A percentile compares a stretch with the other conserved stretches of the same genome.
These are phyloP conservation scores for Umbilicaria muhlenbergii DNA, from an alignment of 495 filamentous ascomycete species.

Conservation along the genomic window DNA sequence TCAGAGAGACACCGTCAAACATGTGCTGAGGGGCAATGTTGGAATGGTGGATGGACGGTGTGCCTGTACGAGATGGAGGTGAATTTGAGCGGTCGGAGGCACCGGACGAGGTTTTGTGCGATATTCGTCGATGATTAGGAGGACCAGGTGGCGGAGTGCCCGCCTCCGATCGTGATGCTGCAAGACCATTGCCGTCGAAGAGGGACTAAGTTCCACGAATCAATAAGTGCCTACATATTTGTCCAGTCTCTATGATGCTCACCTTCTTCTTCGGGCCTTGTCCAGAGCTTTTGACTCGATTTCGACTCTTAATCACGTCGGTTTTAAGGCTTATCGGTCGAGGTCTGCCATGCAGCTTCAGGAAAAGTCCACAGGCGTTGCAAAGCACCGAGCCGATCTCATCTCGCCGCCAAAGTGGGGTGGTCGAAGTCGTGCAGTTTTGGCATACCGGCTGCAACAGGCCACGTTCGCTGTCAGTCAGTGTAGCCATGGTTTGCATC, in stretches of 20 bases:
- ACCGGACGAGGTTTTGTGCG: slow-evolving; percentile 56
- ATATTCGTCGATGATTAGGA: slow-evolving; percentile 45
- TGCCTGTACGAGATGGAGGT: slow-evolving; percentile 74
- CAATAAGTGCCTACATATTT: slow-evolving; percentile 6
- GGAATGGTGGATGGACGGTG: slow-evolving; percentile 55
- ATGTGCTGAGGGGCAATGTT: slow-evolving; percentile 64
- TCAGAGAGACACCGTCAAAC: slow-evolving; percentile 59
- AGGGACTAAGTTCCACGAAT: slow-evolving; percentile 23
- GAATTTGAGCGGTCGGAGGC: slow-evolving; percentile 68
- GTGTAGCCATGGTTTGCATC: slow-evolving; percentile 36
- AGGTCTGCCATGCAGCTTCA: slow-evolving; percentile 88
- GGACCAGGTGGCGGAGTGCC: slow-evolving; percentile 34
- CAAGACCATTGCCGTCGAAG: slow-evolving; percentile 43
- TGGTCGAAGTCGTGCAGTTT: slow-evolving; percentile 92
- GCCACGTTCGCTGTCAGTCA: slow-evolving; percentile 39
- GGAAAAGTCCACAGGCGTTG: slow-evolving; percentile 94
- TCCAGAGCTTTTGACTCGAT: slow-evolving; percentile 85
- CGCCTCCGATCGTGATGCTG: slow-evolving; percentile 39
- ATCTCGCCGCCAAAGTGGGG: slow-evolving; percentile 92
- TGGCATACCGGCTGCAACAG: slow-evolving; percentile 86
- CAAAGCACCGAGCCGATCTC: slow-evolving; percentile 94
- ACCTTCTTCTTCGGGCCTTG: slow-evolving; percentile 85
- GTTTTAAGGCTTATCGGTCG: slow-evolving; percentile 95
- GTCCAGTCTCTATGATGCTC: slow-evolving; percentile 11
- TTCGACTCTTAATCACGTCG: slow-evolving; percentile 98